Evolutionary conservation across 2,329 filamentous ascomycete species (phyloP).

Genomic region (Calonectria hawksworthii): DNA sequence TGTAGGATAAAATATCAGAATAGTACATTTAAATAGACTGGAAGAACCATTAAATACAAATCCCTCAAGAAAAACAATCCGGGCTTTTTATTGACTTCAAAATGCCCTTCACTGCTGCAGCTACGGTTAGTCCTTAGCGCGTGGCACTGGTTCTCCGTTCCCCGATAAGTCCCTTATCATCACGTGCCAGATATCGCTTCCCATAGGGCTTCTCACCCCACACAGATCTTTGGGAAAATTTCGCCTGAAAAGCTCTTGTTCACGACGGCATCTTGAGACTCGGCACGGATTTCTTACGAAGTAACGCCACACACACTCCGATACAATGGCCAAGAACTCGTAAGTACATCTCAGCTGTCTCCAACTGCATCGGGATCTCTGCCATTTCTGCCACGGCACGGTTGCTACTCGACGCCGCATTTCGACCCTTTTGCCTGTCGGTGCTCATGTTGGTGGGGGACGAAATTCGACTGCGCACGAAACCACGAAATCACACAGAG

Average conservation of each 20-base stretch:
- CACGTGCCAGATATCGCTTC: constrained; percentile 52
- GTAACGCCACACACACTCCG: constrained; percentile 60
- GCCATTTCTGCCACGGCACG: constrained; percentile 28
- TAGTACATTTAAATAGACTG: not conserved
- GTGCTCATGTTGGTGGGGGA: constrained; percentile 25
- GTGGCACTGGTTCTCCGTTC: not conserved
- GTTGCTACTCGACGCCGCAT: constrained; percentile 18
- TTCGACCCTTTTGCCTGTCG: not conserved
- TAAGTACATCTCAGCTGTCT: constrained; percentile 57
- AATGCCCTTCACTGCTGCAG: not conserved
- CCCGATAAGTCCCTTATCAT: constrained; percentile 45
- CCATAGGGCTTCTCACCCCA: constrained; percentile 58
- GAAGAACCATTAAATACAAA: not conserved
- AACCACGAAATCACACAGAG: constrained; percentile 19
- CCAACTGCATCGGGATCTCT: constrained; percentile 32
- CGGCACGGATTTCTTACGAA: constrained; percentile 55
- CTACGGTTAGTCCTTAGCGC: not conserved
- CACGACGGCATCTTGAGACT: constrained; percentile 54
- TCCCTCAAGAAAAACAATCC: not conserved
- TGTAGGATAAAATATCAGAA: no score
- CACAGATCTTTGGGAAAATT: constrained; percentile 53
- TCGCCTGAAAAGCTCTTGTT: constrained; percentile 51
- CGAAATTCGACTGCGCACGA: constrained; percentile 28
- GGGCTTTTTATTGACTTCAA: not conserved
- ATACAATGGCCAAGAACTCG: constrained; percentile 75